Conservation (phyloP, 75 land plant genomes). For the Isoetes taiwanensis region DNA sequence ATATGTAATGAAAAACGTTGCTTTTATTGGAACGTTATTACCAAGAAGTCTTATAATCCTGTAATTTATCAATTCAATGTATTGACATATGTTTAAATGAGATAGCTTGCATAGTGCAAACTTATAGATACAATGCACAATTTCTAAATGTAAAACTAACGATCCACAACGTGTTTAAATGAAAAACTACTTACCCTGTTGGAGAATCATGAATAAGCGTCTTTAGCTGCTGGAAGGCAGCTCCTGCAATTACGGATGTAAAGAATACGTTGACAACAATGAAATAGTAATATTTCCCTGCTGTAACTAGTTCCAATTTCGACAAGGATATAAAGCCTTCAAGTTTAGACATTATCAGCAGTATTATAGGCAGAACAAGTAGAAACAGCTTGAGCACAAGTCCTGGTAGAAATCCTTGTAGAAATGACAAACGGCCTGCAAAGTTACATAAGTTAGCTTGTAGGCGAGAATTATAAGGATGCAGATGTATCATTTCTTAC, state of each 20-base stretch:
- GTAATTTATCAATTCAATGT: slow-evolving; percentile 5
- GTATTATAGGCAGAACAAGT: slow-evolving; percentile 32
- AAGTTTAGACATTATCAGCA: slow-evolving; percentile 51
- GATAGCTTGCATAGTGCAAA: too few relatives aligned
- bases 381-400: slow-evolving; percentile 43
- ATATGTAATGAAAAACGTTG: slow-evolving; percentile 62
- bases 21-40: slow-evolving; percentile 41
- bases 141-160: too few relatives aligned
- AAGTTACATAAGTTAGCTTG: too few relatives aligned
- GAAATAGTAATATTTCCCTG: slow-evolving; percentile 44
- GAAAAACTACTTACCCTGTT: not conserved
- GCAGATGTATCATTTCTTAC: too few relatives aligned
- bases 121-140: too few relatives aligned
- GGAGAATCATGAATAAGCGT: slow-evolving; percentile 26
- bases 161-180: not conserved
- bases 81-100: too few relatives aligned
- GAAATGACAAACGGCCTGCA: too few relatives aligned
- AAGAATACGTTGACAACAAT: slow-evolving; percentile 47
- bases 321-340: slow-evolving; percentile 39
- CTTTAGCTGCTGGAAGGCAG: slow-evolving; percentile 43
- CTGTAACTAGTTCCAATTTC: slow-evolving; percentile 35
- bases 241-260: slow-evolving; percentile 43
- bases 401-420: slow-evolving; percentile 61
- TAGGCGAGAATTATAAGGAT: too few relatives aligned
- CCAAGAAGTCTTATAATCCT: slow-evolving; percentile 50